A percentile compares a stretch with the other conserved stretches of the same genome.
Evolutionary conservation across 352 stramenopile genomes (phyloP).

Genomic region (Phytophthora brassicae): DNA sequence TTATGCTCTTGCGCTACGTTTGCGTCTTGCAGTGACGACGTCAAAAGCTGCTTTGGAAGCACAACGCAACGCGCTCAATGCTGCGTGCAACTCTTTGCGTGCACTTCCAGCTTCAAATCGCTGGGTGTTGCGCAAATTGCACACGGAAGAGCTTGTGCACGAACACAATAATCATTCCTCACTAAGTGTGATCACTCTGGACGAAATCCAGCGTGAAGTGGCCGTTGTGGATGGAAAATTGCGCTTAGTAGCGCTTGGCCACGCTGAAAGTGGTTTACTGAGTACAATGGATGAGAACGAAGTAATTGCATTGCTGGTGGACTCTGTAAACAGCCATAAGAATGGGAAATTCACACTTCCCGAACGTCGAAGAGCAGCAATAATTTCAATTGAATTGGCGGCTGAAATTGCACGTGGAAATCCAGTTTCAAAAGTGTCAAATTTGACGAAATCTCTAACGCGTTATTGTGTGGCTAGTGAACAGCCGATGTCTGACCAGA

Average conservation of each 20-base stretch:
- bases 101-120: conserved; percentile 45
- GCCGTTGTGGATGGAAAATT: conserved; percentile 67
- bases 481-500: conserved; percentile 20
- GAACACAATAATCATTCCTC: conserved; percentile 17
- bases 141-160: conserved; percentile 51
- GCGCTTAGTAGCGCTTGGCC: conserved; percentile 50
- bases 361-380: conserved; percentile 50
- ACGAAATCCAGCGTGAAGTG: conserved; percentile 63
- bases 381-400: conserved; percentile 52
- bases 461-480: conserved; percentile 65
- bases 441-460: conserved; percentile 66
- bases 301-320: conserved; percentile 58
- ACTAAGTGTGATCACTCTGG: conserved; percentile 61
- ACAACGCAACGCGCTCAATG: conserved; percentile 67
- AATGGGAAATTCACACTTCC: conserved; percentile 28
- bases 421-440: conserved; percentile 21
- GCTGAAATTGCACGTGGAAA: conserved; percentile 41
- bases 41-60: conserved; percentile 45
- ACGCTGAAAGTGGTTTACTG: conserved; percentile 56
- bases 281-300: conserved; percentile 60
- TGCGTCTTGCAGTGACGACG: conserved; percentile 44
- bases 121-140: conserved; percentile 75
- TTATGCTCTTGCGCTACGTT: conserved; percentile 52
- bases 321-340: conserved; percentile 33
- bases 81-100: conserved; percentile 46